phyloP scores from a whole-genome alignment of 1,139 yeast genomes.

The Nakaseomyces sp. region DNA sequence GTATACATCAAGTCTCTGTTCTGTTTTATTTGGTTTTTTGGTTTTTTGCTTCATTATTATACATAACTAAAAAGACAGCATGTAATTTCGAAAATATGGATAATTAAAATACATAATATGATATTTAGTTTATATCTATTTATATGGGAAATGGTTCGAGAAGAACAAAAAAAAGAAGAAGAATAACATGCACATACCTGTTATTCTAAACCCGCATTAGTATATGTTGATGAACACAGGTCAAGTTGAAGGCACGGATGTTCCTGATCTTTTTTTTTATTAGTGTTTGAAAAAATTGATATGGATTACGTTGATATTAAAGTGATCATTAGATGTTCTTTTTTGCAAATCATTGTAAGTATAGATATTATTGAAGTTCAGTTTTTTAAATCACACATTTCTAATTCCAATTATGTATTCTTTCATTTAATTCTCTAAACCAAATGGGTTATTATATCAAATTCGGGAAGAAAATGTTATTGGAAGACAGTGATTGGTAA shows the following conservation, averaged over 20 bases:
- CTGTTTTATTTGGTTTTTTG: neutral
- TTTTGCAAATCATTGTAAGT: neutral
- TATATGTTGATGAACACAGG: too few relatives aligned
- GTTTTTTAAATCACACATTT: neutral
- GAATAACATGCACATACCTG: neutral
- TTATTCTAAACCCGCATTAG: too few relatives aligned
- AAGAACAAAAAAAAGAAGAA: neutral
- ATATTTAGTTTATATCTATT: slow-evolving; percentile 3
- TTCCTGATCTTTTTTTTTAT: too few relatives aligned
- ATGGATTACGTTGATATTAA: slow-evolving; percentile 3
- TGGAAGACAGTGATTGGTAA: too few relatives aligned
- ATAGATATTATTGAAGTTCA: too few relatives aligned
- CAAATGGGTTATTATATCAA: too few relatives aligned
- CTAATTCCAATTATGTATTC: neutral
- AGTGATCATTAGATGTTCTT: slow-evolving; percentile 2
- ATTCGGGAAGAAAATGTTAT: too few relatives aligned
- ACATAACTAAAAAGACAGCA: neutral
- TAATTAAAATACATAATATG: slow-evolving; percentile 4
- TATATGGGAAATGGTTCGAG: neutral
- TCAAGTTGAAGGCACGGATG: too few relatives aligned
- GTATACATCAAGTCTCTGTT: too few relatives aligned
- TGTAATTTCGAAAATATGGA: slow-evolving; percentile 1
- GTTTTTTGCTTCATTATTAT: neutral
- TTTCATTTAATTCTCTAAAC: too few relatives aligned
- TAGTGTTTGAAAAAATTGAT: neutral